Base-by-base conservation (phyloP, 176 grass and related monocot genomes). In the Oryza punctata region DNA sequence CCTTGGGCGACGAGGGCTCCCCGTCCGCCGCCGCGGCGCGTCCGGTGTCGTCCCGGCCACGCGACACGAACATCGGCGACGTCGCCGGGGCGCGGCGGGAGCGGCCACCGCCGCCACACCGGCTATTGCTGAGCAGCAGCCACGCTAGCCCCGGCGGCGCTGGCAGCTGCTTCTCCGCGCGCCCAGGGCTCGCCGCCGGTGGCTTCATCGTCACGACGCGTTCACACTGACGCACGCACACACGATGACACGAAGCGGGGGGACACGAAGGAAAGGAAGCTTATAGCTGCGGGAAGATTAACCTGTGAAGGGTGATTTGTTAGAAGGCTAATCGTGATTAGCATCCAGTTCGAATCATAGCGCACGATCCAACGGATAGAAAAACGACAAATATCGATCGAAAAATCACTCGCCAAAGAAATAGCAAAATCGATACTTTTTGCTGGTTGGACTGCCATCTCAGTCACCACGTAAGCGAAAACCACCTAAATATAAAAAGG, bases 1-100 rank as follows among this genome's bases (percentile, higher is more conserved):
- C 93, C 79, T 94, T 94, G 24, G 93, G 93, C 21, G 93, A 94
- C 10, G 87, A 90, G 0, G 93, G 93, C 81, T 94, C 89, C 19
- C 82, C 90, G 11, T 72, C 82, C 50, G 79, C 65, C 23, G 49
- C 73, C 1, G 86, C 78, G 1, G 65, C 85, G 50, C 87, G 81
- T 25, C 79, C 86, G 25, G 61, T 73, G 18, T 12, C 45, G 89
- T 84, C 80, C 64, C 88, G 50, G 52, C 84, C 67, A 29, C 89
- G 89, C 0, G 86, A 86, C 14, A 84, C 63, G 68, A 91, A 94
- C 87, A 89, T 91, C 43, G 89, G 90, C 72, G 81, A 82, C 63
- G 84, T 86, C 11, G 77, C 81, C 35, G 84, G 67, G 25, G 80
- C 83, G 60, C 84, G 84, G n/a, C 83, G 83, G 6, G 89, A 88